Percentiles rank a stretch among this genome's conserved stretches.
These are phyloP conservation scores for Metschnikowia arizonensis DNA, from an alignment of 805 yeast species.

Conservation along the genomic window DNA sequence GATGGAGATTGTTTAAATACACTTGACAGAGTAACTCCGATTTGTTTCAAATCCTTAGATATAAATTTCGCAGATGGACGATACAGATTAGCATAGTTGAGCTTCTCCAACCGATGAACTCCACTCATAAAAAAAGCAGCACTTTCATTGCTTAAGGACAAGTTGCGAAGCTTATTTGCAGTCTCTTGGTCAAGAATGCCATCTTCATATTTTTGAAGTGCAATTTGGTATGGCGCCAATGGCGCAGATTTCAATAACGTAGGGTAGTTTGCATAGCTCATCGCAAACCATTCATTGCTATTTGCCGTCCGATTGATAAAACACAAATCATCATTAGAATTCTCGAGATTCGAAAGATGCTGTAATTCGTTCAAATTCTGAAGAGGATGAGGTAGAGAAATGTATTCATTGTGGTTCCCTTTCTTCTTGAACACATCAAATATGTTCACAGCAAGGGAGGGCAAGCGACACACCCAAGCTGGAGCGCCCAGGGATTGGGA, in stretches of 20 bases:
- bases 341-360: constrained; percentile 16
- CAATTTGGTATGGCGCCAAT: constrained; percentile 54
- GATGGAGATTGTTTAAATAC: constrained; percentile 1
- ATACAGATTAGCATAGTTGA: constrained; percentile 29
- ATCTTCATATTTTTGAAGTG: constrained; percentile 26
- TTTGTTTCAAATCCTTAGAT: constrained; percentile 17
- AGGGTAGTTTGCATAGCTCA: constrained; percentile 75
- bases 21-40: constrained; percentile 20
- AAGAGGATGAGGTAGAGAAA: constrained; percentile 68
- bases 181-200: constrained; percentile 11
- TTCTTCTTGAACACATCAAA: constrained; percentile 61
- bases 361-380: constrained; percentile 36
- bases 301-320: constrained; percentile 66
- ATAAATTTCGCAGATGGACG: constrained; percentile 35
- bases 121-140: constrained; percentile 33
- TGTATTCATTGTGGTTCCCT: constrained; percentile 29
- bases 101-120: constrained; percentile 30
- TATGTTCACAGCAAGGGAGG: constrained; percentile 68
- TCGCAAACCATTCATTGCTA: constrained; percentile 76
- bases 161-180: constrained; percentile 15
- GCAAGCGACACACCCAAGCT: constrained; percentile 72
- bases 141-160: constrained; percentile 10
- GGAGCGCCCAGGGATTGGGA: constrained; percentile 67
- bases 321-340: constrained; percentile 34
- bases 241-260: constrained; percentile 81